A percentile compares a stretch with the other conserved stretches of the same genome.
Conservation (phyloP, 768 basidiomycete species). For the Hortiboletus flavorubellus region DNA sequence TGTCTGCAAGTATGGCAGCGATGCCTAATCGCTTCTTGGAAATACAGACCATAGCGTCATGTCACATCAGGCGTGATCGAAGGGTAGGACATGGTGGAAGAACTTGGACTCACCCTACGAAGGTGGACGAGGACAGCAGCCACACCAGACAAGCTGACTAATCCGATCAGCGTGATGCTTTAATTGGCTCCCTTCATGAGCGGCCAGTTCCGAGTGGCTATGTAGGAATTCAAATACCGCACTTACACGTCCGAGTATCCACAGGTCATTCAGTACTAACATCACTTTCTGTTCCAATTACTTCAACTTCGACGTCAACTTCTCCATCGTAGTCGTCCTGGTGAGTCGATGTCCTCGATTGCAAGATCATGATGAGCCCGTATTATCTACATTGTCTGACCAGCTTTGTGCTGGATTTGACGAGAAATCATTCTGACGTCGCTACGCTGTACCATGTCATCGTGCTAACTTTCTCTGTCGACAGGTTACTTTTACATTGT, state of each 20-base stretch:
- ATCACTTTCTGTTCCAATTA: not conserved
- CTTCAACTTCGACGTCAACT: not conserved
- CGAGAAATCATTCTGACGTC: conserved; percentile 37
- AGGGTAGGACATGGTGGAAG: conserved; percentile 6
- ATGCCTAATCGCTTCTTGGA: conserved; percentile 94
- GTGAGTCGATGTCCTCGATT: conserved; percentile 19
- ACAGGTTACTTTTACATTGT: conserved; percentile 22
- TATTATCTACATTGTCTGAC: conserved; percentile 94
- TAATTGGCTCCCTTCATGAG: no score
- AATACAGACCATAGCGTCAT: conserved; percentile 92
- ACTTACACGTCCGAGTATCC: no score
- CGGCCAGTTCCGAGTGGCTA: no score
- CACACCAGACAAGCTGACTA: no score
- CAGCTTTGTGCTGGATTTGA: conserved; percentile 47
- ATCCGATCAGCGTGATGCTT: no score
- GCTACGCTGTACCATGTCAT: conserved; percentile 1
- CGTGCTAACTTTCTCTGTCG: conserved; percentile 28
- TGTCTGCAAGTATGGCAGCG: conserved; percentile 78
- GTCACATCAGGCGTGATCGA: conserved; percentile 53
- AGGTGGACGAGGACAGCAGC: no score
- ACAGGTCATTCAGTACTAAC: no score
- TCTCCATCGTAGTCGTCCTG: not conserved
- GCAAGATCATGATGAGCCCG: conserved; percentile 45
- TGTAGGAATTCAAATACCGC: no score
- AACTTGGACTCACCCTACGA: conserved; percentile 63